Base-by-base conservation (phyloP, 2,329 filamentous ascomycete genomes). In the Zasmidium angulare region DNA sequence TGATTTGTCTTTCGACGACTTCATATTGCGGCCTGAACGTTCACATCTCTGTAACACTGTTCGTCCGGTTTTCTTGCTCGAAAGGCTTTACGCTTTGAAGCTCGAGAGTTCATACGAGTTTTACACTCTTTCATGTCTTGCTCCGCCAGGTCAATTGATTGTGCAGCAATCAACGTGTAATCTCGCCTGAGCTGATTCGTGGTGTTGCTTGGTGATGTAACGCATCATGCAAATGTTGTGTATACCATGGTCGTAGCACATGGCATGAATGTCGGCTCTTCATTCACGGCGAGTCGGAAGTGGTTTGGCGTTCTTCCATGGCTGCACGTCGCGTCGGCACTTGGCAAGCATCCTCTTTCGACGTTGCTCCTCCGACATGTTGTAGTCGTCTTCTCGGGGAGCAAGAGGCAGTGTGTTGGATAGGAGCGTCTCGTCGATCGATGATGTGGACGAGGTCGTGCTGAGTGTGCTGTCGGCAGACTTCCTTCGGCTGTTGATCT, bases 381-480 rank as follows among this genome's bases (percentile, higher is more conserved):
- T 66, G 64, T 61, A 70, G 61, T 71, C 60, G 60, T 71, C 69
- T 54, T 72, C 67, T 14, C 71, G 60, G 12, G 71, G 71, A 6
- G 69, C 71, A 29, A 72, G 56, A 10, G 71, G 71, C 3, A 71
- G 61, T 3, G 67, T 72, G 23, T 62, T 68, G 1, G 61, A 53
- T 46, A 64, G 57, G 26, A 72, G 51, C 12, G 58, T 62, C 36
- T 60, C 48, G 46, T 71, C 64, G 10, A 69, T 53, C 6, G 66
- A 66, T 2, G 66, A 66, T 21, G 54, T 58, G 22, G 66, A 66
- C 20, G 68, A 69, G 55, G 22, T 60, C 24, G 63, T 58, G 60
- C 67, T 69, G 58, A 63, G 43, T 17, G 57, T 51, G 61, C 67
- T 66, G 54, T 46, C 50, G 26, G 54, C 50, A 12, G 65, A 67